Percentiles rank a stretch among this genome's conserved stretches.
Conservation (phyloP, 1,284 basidiomycete species). For the Sporisorium scitamineum region DNA sequence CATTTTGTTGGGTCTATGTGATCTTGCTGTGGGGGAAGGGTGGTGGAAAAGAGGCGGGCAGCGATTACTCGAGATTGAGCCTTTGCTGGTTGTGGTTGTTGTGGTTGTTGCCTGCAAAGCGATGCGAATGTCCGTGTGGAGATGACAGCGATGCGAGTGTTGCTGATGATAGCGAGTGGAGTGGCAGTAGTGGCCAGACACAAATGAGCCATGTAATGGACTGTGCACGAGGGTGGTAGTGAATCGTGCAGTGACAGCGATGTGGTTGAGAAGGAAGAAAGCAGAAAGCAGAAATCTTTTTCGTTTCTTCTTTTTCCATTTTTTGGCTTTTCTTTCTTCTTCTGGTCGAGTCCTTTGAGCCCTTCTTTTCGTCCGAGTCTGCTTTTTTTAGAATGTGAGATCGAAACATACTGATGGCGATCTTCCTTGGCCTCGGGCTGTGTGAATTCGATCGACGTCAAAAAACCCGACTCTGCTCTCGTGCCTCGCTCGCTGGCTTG, state of each 20-base stretch:
- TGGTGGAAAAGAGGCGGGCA: slow-evolving; percentile 29
- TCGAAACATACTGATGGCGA: neutral
- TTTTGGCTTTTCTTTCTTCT: slow-evolving; percentile 2
- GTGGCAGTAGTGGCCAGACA: slow-evolving; percentile 36
- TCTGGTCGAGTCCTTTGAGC: slow-evolving; percentile 10
- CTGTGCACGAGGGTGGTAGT: neutral
- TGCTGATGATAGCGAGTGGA: slow-evolving; percentile 5
- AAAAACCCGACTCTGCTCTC: slow-evolving; percentile 2
- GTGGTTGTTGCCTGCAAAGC: neutral
- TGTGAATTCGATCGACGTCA: slow-evolving; percentile 1
- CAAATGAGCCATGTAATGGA: slow-evolving; percentile 38
- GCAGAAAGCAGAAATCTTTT: slow-evolving; percentile 8
- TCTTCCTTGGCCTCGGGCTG: neutral
- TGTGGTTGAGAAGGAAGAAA: slow-evolving; percentile 2
- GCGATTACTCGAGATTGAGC: neutral
- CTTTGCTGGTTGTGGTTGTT: neutral
- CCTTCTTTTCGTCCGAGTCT: slow-evolving; percentile 18
- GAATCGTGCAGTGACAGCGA: no score
- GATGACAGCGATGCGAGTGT: neutral
- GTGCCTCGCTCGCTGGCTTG: neutral
- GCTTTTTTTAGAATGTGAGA: slow-evolving; percentile 1
- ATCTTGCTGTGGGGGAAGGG: slow-evolving; percentile 34
- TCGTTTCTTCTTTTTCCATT: slow-evolving; percentile 8
- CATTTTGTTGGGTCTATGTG: slow-evolving; percentile 54
- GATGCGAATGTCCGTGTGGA: slow-evolving; percentile 3